These are phyloP conservation scores for Eucalyptus erythrocorys DNA, from an alignment of 345 rosid genomes.

Conservation along the genomic window DNA sequence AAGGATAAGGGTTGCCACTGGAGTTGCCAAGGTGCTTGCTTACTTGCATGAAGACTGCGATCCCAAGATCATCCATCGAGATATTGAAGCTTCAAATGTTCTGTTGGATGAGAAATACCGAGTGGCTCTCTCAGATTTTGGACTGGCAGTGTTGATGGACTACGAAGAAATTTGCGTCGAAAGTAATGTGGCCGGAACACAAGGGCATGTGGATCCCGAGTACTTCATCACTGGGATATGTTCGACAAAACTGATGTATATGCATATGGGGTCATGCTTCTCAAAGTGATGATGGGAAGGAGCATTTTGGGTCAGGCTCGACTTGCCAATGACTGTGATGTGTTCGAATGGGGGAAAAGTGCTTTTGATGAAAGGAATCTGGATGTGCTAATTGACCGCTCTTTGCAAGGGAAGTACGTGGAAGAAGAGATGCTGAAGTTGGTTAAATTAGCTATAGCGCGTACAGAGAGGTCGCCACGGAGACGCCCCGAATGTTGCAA, in stretches of 20 bases:
- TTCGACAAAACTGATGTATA: not conserved
- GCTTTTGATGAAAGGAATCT: not conserved
- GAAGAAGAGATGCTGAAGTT: not conserved
- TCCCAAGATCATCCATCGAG: not conserved
- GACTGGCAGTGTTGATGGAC: not conserved
- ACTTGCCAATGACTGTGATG: not conserved
- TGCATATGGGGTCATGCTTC: not conserved
- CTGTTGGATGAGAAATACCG: not conserved
- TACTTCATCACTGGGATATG: not conserved
- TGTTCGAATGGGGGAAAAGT: not conserved
- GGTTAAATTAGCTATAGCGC: not conserved
- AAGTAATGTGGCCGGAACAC: not conserved
- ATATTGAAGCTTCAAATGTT: not conserved
- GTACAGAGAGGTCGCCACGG: not conserved
- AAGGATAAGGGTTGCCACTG: not conserved
- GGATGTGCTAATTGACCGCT: not conserved
- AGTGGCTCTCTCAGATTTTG: not conserved
- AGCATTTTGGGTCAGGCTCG: not conserved
- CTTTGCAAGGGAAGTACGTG: not conserved
- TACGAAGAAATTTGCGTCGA: not conserved
- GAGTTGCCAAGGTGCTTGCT: not conserved
- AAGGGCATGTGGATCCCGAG: not conserved
- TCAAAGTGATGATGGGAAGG: not conserved
- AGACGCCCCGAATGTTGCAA: not conserved
- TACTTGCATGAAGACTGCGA: not conserved